Base-by-base conservation (phyloP, 2,329 filamentous ascomycete species). In the Tolypocladium nubicola region DNA sequence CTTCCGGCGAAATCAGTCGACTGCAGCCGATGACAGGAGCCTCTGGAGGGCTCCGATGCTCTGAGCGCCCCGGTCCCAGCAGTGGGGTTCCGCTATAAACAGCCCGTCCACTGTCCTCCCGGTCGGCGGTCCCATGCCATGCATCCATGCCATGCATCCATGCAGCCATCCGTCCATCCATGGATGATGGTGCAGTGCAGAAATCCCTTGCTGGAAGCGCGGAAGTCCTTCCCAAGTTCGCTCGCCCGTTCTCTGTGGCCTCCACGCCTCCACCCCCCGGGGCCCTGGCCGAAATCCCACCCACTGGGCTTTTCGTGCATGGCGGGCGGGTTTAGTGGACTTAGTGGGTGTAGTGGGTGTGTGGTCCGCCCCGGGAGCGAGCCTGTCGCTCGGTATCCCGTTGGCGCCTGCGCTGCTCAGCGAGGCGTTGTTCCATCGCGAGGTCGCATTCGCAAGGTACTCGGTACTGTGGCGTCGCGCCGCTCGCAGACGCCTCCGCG, bases 21-120 rank as follows among this genome's bases (percentile, higher is more conserved):
- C 39, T 35, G 45, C n/a, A 30, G 14, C 30, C 23, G 26, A 21
- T 26, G 47, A n/a, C 47, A 19, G 16, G 19, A 10, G 10, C 21
- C 26, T 30, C 45, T 49, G 45, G 45, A 33, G 11, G 11, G 30
- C 11, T 38, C 49, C 59, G 57, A 47, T 40, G 59, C 57, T 53
- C 47, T 60, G 59, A 55, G 54, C 52, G 45, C 52, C 7, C 45
- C 41, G 49, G 59, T 54, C 33, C 50, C 50, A 52, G 33, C 33
- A 37, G 53, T 23, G 40, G 53, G 38, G 39, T 19, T 50, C 16
- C 47, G 47, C 47, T 50, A 30, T 30, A 30, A 50, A 10, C 47
- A 35, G 26, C 26, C 26, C 26, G 26, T n/a, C 47, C 21, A 19
- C 23, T 30, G 45, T 23, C 45, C 30, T 30, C 45, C 43, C 43